A percentile compares a stretch with the other conserved stretches of the same genome.
phyloP scores from a whole-genome alignment of 495 filamentous ascomycete genomes.

The Penicillium desertorum region DNA sequence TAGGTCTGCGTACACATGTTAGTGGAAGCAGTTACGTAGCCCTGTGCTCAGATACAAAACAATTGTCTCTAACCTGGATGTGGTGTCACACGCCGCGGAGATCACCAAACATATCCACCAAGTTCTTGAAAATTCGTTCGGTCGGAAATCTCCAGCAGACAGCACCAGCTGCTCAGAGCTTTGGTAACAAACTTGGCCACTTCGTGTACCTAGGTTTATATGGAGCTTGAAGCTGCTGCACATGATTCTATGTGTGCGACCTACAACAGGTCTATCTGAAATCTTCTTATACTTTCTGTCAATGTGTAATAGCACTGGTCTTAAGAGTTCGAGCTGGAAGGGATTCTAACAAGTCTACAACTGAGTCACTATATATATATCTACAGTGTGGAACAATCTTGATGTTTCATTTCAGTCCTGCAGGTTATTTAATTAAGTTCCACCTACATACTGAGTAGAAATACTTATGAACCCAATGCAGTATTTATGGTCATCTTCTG shows the following conservation, averaged over 20 bases:
- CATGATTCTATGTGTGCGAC: neutral
- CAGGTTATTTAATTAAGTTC: neutral
- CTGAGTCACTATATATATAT: too few relatives aligned
- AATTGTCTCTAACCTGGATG: too few relatives aligned
- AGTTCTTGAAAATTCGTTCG: neutral
- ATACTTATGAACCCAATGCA: neutral
- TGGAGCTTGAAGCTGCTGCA: neutral
- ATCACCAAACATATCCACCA: neutral
- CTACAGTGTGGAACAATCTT: neutral
- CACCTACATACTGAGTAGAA: neutral
- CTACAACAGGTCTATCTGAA: too few relatives aligned
- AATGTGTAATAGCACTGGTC: neutral
- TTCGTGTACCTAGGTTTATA: neutral
- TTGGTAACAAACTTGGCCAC: neutral
- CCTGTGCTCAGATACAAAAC: too few relatives aligned
- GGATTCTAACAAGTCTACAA: neutral
- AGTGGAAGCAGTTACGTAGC: neutral
- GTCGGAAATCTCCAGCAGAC: neutral
- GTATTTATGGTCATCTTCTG: neutral
- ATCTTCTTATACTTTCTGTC: too few relatives aligned
- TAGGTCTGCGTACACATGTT: constrained; percentile 38
- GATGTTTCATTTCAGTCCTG: neutral
- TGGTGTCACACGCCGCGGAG: too few relatives aligned
- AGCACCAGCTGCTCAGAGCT: neutral
- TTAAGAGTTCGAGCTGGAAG: neutral